Percentiles rank a stretch among this genome's conserved stretches.
These are phyloP conservation scores for Yamadazyma ubonensis DNA, from an alignment of 805 yeast species.

Conservation along the genomic window DNA sequence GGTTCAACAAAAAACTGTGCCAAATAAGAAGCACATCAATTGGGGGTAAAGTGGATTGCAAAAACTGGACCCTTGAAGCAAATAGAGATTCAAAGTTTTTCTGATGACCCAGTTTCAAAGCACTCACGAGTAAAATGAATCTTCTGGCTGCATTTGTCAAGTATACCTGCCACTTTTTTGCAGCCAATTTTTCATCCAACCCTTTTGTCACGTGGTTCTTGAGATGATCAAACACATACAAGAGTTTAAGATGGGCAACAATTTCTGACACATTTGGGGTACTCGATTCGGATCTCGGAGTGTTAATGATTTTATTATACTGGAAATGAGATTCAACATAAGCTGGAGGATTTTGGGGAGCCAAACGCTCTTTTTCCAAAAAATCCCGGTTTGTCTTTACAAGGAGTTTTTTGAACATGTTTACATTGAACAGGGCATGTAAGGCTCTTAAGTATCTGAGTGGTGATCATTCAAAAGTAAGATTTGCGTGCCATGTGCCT, in stretches of 20 bases:
- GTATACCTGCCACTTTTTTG: conserved; percentile 22
- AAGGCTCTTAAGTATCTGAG: too few species aligned
- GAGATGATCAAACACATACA: conserved; percentile 20
- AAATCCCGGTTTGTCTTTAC: not conserved
- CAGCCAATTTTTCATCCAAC: conserved; percentile 1
- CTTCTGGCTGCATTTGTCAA: conserved; percentile 23
- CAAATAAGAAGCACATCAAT: conserved; percentile 24
- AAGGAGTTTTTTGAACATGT: not conserved
- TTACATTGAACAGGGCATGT: too few species aligned
- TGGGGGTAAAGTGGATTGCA: conserved; percentile 16
- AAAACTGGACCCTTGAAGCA: not conserved
- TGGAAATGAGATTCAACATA: not conserved
- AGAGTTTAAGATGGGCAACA: conserved; percentile 23
- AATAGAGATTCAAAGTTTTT: too few species aligned
- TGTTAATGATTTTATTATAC: not conserved
- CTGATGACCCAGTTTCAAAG: too few species aligned
- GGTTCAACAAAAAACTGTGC: conserved; percentile 23
- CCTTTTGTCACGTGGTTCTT: conserved; percentile 8
- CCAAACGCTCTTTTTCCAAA: too few species aligned
- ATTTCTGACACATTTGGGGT: conserved; percentile 4
- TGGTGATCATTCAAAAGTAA: too few species aligned
- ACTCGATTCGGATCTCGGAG: not conserved
- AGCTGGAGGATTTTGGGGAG: not conserved
- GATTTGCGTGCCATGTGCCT: too few species aligned
- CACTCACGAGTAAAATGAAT: conserved; percentile 22